Evolutionary conservation across 495 filamentous ascomycete genomes (phyloP).

Genomic region (Hypoxylon trugodes): DNA sequence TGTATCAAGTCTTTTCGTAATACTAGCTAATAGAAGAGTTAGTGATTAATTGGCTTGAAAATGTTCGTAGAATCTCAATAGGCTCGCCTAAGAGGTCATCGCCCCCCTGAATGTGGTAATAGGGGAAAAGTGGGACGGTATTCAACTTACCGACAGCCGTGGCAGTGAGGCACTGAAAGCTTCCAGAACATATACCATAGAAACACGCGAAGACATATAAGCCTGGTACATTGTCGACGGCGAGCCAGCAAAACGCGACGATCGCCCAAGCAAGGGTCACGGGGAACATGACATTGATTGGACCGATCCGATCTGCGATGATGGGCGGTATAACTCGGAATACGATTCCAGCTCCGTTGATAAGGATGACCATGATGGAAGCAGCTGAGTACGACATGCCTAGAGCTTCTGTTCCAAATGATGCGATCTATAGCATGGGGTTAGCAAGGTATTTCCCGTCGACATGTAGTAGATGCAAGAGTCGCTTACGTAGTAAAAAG

Average conservation of each 20-base stretch:
- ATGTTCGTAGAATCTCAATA: too few relatives aligned
- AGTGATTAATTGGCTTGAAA: too few relatives aligned
- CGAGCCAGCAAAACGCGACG: constrained; percentile 68
- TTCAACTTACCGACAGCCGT: constrained; percentile 52
- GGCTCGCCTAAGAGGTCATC: too few relatives aligned
- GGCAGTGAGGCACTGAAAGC: constrained; percentile 71
- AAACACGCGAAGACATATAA: constrained; percentile 66
- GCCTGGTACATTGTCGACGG: constrained; percentile 55
- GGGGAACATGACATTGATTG: constrained; percentile 69
- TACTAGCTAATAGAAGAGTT: constrained; percentile 45
- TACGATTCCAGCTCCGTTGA: constrained; percentile 72
- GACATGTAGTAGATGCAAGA: neutral
- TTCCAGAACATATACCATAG: constrained; percentile 68
- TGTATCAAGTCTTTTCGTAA: constrained; percentile 69
- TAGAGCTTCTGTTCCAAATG: constrained; percentile 64
- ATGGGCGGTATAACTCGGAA: constrained; percentile 68
- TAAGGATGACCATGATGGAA: constrained; percentile 69
- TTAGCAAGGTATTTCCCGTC: neutral
- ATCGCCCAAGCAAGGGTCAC: constrained; percentile 59
- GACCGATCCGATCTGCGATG: constrained; percentile 69
- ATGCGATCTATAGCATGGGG: constrained; percentile 42
- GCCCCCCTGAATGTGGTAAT: too few relatives aligned
- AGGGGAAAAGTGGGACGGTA: neutral
- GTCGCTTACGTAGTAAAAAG: constrained; percentile 70
- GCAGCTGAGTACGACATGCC: constrained; percentile 60